Evolutionary conservation across 2,329 filamentous ascomycete genomes (phyloP).

Genomic region (Clonostachys rosea): DNA sequence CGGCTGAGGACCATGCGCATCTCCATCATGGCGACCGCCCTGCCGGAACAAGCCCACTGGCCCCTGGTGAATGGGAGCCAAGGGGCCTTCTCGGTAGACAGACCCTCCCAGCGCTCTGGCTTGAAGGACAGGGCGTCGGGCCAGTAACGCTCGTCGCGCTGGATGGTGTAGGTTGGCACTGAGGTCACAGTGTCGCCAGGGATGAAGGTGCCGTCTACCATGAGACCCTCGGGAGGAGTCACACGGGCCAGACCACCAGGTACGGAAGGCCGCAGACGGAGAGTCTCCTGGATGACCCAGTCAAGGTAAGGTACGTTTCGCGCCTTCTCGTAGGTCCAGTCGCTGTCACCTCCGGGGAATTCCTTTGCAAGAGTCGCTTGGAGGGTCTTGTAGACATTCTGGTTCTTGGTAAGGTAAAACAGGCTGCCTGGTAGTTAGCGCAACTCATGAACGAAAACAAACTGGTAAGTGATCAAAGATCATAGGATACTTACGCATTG

Average conservation of each 20-base stretch:
- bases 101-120: constrained; percentile 1
- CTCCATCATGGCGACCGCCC: constrained; percentile 4
- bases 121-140: constrained; percentile 1
- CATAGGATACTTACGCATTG: constrained; percentile 1
- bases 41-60: constrained; percentile 2
- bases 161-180: constrained; percentile 16
- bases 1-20: constrained; percentile 2
- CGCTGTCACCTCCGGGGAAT: not conserved
- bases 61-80: constrained; percentile 2
- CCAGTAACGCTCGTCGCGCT: constrained; percentile 4
- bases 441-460: not conserved
- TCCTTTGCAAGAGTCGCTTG: not conserved
- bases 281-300: constrained; percentile 5
- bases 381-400: not conserved
- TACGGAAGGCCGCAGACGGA: constrained; percentile 3
- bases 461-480: not conserved
- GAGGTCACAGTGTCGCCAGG: constrained; percentile 21
- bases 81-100: constrained; percentile 2
- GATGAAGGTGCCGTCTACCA: constrained; percentile 17
- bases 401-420: constrained; percentile 4
- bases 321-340: constrained; percentile 3
- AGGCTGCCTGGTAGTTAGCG: not conserved
- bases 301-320: constrained; percentile 1
- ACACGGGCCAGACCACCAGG: constrained; percentile 11
- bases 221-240: constrained; percentile 26